Evolutionary conservation across 2,329 filamentous ascomycete genomes (phyloP).

Genomic region (Aurifilum marmelostoma): DNA sequence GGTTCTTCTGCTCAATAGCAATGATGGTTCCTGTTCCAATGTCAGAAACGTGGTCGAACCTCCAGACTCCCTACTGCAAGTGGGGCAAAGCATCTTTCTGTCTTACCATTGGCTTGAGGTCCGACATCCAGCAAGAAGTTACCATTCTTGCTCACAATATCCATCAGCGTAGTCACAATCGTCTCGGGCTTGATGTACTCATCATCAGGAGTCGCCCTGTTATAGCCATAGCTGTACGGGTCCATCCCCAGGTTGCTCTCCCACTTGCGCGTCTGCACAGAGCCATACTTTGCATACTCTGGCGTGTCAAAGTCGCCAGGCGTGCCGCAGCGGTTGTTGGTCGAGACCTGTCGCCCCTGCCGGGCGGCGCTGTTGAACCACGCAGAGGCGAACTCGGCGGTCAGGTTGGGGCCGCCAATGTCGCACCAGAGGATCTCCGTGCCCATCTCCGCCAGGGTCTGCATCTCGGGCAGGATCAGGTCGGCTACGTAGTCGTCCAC

Average conservation of each 20-base stretch:
- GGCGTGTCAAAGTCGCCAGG: conserved; percentile 31
- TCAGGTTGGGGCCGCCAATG: conserved; percentile 47
- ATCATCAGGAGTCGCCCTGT: conserved; percentile 28
- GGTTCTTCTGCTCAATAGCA: conserved; percentile 39
- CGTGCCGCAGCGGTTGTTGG: conserved; percentile 28
- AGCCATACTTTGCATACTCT: conserved; percentile 30
- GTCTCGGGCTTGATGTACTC: conserved; percentile 33
- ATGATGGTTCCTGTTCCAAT: conserved; percentile 19
- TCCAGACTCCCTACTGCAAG: too few relatives aligned
- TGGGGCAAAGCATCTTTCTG: too few relatives aligned
- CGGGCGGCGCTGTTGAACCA: conserved; percentile 47
- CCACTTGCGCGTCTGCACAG: conserved; percentile 30
- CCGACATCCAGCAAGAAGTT: conserved; percentile 38
- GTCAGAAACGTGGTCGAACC: neutral
- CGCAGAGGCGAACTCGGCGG: conserved; percentile 44
- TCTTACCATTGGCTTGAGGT: conserved; percentile 30
- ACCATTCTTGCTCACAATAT: conserved; percentile 38
- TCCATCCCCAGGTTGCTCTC: conserved; percentile 32
- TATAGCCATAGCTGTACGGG: conserved; percentile 32
- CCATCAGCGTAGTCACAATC: conserved; percentile 35
- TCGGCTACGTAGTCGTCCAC: conserved; percentile 46
- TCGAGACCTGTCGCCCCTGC: conserved; percentile 25
- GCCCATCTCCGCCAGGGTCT: conserved; percentile 44
- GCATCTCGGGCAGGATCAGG: conserved; percentile 48
- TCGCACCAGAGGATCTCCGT: conserved; percentile 54